Evolutionary conservation across 176 grass and related monocot species (phyloP).

Genomic region (Cymbopogon citratus): DNA sequence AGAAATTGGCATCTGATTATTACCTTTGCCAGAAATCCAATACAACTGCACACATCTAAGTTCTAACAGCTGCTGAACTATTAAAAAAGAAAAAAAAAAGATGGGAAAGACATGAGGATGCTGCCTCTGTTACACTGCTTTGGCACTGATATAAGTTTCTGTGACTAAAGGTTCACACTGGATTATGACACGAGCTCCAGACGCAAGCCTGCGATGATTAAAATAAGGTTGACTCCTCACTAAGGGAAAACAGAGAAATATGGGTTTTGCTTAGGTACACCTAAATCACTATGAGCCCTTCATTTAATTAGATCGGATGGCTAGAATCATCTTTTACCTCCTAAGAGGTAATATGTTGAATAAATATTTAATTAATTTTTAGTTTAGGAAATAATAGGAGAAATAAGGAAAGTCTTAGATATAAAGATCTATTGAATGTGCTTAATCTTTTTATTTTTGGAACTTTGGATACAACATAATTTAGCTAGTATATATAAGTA

Average conservation of each 20-base stretch:
- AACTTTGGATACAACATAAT: no score
- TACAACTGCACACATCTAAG: neutral
- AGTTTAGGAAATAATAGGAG: no score
- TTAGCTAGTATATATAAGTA: no score
- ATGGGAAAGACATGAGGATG: neutral
- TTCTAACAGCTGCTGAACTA: neutral
- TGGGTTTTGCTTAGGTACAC: no score
- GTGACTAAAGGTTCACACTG: slow-evolving; percentile 39
- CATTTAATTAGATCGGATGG: no score
- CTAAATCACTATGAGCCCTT: no score
- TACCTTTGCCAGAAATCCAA: neutral
- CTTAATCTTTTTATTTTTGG: no score
- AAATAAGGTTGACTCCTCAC: slow-evolving; percentile 8
- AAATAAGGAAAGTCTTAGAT: no score
- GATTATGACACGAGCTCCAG: slow-evolving; percentile 75
- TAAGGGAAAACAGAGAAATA: neutral
- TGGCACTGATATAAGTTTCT: slow-evolving; percentile 27
- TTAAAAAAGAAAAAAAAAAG: neutral
- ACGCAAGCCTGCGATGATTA: slow-evolving; percentile 57
- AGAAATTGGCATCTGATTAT: neutral
- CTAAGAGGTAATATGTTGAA: no score
- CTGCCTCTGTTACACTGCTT: slow-evolving; percentile 24
- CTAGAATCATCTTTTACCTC: no score
- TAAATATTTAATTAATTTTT: no score
- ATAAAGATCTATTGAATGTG: no score